A percentile compares a stretch with the other conserved stretches of the same genome.
Evolutionary conservation across 345 rosid species (phyloP).

Genomic region (Syzygium oleosum): DNA sequence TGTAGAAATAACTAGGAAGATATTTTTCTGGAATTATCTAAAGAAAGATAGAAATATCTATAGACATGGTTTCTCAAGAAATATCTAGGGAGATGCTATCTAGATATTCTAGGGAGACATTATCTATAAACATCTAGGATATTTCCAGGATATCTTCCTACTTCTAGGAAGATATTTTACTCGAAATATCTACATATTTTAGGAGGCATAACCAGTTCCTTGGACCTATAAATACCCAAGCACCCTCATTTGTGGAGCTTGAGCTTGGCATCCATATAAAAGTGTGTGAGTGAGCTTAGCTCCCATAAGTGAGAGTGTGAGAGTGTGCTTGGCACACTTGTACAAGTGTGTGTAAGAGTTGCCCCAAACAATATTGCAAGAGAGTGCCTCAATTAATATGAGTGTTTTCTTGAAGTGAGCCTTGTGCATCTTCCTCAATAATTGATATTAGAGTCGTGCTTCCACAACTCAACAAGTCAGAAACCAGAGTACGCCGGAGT

Average conservation of each 20-base stretch:
- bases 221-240: background rate
- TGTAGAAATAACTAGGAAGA: background rate
- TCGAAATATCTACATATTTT: background rate
- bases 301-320: background rate
- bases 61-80: too few relatives aligned
- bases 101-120: background rate
- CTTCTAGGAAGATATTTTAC: background rate
- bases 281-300: background rate
- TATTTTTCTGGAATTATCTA: background rate
- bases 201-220: background rate
- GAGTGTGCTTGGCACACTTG: background rate
- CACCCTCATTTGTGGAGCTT: background rate
- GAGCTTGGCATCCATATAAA: background rate
- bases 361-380: background rate
- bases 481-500: too few relatives aligned
- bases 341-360: background rate
- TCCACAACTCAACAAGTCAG: background rate
- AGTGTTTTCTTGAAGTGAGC: background rate
- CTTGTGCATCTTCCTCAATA: background rate
- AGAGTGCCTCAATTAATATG: background rate
- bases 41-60: background rate
- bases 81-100: background rate
- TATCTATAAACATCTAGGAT: background rate
- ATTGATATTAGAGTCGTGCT: background rate
- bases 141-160: background rate